These are phyloP conservation scores for Hypoxylon fuscum DNA, from an alignment of 495 filamentous ascomycete genomes.

Conservation along the genomic window DNA sequence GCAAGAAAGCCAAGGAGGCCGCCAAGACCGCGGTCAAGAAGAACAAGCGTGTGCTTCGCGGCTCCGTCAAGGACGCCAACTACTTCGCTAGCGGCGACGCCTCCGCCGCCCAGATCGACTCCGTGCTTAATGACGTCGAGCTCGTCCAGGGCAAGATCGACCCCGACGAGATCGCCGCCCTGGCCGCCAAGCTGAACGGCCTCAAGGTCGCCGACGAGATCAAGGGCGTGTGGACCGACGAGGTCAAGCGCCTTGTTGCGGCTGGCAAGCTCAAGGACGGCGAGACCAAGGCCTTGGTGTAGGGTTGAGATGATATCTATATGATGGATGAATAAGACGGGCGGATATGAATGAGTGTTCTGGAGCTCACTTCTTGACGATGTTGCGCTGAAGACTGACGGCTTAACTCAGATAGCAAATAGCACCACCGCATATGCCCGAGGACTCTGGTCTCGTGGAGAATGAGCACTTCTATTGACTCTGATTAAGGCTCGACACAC, in stretches of 20 bases:
- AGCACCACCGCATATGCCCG: too few relatives aligned
- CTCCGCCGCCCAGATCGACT: slow-evolving; percentile 76
- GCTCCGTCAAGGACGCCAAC: slow-evolving; percentile 93
- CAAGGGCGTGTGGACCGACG: slow-evolving; percentile 70
- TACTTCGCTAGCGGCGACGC: slow-evolving; percentile 82
- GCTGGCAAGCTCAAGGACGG: slow-evolving; percentile 86
- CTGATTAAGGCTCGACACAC: too few relatives aligned
- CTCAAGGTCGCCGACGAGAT: slow-evolving; percentile 75
- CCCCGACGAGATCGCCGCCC: slow-evolving; percentile 81
- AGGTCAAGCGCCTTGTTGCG: slow-evolving; percentile 75
- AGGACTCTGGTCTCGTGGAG: too few relatives aligned
- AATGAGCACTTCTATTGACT: too few relatives aligned
- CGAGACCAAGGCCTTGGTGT: slow-evolving; percentile 63
- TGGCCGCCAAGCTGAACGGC: slow-evolving; percentile 79
- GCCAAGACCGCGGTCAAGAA: slow-evolving; percentile 99
- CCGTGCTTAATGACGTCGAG: slow-evolving; percentile 86
- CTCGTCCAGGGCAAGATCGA: slow-evolving; percentile 89
- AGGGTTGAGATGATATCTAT: slow-evolving; percentile 8
- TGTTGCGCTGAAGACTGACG: too few relatives aligned
- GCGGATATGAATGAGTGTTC: not conserved
- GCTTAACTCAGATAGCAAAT: too few relatives aligned
- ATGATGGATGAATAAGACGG: too few relatives aligned
- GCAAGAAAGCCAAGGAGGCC: slow-evolving; percentile 97
- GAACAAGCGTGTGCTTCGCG: slow-evolving; percentile 95
- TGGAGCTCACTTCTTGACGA: too few relatives aligned